These are phyloP conservation scores for Monosporascus sp. DNA, from an alignment of 2,329 filamentous ascomycete genomes.

Conservation along the genomic window DNA sequence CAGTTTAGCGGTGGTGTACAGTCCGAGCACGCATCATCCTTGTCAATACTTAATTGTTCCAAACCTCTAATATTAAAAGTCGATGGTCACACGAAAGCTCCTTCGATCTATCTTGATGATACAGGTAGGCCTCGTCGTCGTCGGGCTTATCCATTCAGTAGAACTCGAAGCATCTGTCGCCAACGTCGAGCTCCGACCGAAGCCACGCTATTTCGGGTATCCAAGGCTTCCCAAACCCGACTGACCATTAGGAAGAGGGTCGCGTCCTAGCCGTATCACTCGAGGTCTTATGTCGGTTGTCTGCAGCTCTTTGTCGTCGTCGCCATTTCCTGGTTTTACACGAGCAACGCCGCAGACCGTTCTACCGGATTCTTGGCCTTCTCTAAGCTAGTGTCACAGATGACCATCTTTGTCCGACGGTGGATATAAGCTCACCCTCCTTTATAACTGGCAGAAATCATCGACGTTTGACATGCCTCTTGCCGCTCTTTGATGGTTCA, in stretches of 20 bases:
- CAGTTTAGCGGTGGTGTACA: slow-evolving; percentile 7
- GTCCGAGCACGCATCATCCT: slow-evolving; percentile 16
- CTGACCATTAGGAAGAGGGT: slow-evolving; percentile 11
- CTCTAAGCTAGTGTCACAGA: slow-evolving; percentile 44
- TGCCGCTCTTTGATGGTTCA: slow-evolving; percentile 10
- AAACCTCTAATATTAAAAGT: slow-evolving; percentile 29
- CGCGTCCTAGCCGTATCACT: slow-evolving; percentile 24
- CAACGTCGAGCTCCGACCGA: slow-evolving; percentile 22
- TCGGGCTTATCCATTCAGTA: slow-evolving; percentile 23
- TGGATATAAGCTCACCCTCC: slow-evolving; percentile 29
- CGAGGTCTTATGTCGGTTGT: slow-evolving; percentile 26
- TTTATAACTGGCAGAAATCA: slow-evolving; percentile 15
- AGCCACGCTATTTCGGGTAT: slow-evolving; percentile 22
- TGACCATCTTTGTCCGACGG: slow-evolving; percentile 47
- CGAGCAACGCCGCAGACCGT: slow-evolving; percentile 45
- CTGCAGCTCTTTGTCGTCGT: slow-evolving; percentile 43
- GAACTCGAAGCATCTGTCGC: slow-evolving; percentile 18
- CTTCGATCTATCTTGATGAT: slow-evolving; percentile 26
- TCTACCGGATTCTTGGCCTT: slow-evolving; percentile 38
- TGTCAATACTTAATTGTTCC: slow-evolving; percentile 26
- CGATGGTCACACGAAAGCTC: slow-evolving; percentile 27
- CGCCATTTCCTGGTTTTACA: slow-evolving; percentile 34
- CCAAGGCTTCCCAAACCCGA: slow-evolving; percentile 7
- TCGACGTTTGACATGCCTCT: slow-evolving; percentile 10
- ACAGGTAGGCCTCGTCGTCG: slow-evolving; percentile 14